Evolutionary conservation across 129 eudicot species (phyloP).

Genomic region (Chrysanthemum lavandulifolium): DNA sequence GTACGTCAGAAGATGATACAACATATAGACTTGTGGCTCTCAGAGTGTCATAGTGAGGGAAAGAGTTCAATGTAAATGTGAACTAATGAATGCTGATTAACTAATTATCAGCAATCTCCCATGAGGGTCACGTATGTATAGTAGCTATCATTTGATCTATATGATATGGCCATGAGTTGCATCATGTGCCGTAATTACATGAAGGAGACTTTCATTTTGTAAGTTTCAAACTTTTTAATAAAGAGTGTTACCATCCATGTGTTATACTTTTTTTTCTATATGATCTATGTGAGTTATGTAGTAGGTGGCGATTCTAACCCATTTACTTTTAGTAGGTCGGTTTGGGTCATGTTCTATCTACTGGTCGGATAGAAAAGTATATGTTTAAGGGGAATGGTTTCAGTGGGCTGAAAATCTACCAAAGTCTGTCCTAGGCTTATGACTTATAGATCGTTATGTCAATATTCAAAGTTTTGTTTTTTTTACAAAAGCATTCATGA

Average conservation of each 20-base stretch:
- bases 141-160: not conserved
- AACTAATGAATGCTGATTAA: not conserved
- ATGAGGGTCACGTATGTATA: not conserved
- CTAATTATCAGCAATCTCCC: not conserved
- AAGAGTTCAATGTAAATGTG: slow-evolving; percentile 45
- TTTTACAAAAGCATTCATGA: too few species aligned
- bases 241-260: not conserved
- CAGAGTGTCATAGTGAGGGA: slow-evolving; percentile 59
- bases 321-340: too few species aligned
- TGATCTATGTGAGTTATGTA: too few species aligned
- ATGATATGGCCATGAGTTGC: not conserved
- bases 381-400: too few species aligned
- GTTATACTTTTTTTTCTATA: not conserved
- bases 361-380: too few species aligned
- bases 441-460: too few species aligned
- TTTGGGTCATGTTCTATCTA: too few species aligned
- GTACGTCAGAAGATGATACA: slow-evolving; percentile 64
- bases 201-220: not conserved
- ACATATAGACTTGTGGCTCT: slow-evolving; percentile 86
- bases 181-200: slow-evolving; percentile 1
- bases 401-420: too few species aligned
- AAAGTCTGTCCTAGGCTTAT: too few species aligned
- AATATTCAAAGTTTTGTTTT: too few species aligned
- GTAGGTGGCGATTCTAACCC: too few species aligned
- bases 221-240: not conserved